Evolutionary conservation across 2,329 filamentous ascomycete species (phyloP), one percentile per base, ranked within the genome.

Genomic region (Beauveria sp.): DNA sequence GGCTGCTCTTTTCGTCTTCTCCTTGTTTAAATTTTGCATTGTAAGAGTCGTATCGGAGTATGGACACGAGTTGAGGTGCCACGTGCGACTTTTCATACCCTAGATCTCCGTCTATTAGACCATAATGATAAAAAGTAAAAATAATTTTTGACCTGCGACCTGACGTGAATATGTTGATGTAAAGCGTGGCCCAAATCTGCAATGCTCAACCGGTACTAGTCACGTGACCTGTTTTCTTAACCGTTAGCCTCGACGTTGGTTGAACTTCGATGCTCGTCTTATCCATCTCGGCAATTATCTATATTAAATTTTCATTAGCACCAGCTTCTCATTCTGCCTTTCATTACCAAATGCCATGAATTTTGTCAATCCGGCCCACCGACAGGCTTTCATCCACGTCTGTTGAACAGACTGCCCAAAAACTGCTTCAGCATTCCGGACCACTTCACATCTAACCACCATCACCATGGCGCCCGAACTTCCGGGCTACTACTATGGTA

Each of bases 401-500:
- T 34, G 26, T 26, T 48, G 55, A 57, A 40, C 12, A 26, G 20
- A 24, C 30, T 6, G 20, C 26, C 22, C 14, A 9, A 18, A n/a
- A 34, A 22, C 18, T 18, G 47, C 8, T 28, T 18, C 18, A 51
- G 12, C 48, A 9, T n/a, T 10, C 3, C 16, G 16, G 16, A 20
- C 8, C 34, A 34, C 18, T 30, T 20, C 37, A 44, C 10, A 28
- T 28, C 12, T 6, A 37, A 37, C 30, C 5, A 24, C 30, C 9
- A 16, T 28, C 22, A 34, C 34, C 58, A 75, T 74, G 73, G 67
- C 70, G 44, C 62, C 63, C 18, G 68, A 75, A 16, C 79, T 85
- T 50, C 81, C 81, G 0, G 82, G 83, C 1, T 82, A 79, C 63
- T 84, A 83, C 65, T 85, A 76, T 67, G 81, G 82, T 83, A 62